Conservation (phyloP, 2,329 filamentous ascomycete genomes). For the Aplosporella prunicola region DNA sequence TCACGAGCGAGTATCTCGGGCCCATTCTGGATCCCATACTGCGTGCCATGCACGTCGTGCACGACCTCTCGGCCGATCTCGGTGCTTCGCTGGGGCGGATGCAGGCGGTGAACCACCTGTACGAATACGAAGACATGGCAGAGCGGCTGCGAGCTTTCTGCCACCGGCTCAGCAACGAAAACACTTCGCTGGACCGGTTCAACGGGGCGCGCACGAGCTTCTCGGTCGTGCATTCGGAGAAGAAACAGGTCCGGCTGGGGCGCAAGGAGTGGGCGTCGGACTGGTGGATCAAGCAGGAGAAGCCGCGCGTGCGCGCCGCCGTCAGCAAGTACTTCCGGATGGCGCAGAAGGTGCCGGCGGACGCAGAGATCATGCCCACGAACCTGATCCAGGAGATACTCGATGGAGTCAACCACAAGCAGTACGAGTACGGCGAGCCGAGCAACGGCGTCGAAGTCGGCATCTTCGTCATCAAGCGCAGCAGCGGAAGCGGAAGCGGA, state of each 20-base stretch:
- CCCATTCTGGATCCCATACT: constrained; percentile 53
- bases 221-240: constrained; percentile 42
- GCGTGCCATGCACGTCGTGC: constrained; percentile 48
- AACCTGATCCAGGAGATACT: constrained; percentile 51
- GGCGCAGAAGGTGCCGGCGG: constrained; percentile 31
- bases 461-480: constrained; percentile 38
- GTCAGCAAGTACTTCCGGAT: constrained; percentile 37
- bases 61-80: constrained; percentile 49
- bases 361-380: constrained; percentile 41
- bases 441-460: constrained; percentile 38
- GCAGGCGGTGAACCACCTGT: constrained; percentile 43
- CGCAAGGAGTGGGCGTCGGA: constrained; percentile 48
- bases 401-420: constrained; percentile 46
- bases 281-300: constrained; percentile 58
- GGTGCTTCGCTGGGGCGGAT: constrained; percentile 46
- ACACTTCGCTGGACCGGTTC: constrained; percentile 22
- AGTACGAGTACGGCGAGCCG: constrained; percentile 38
- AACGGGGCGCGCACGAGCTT: constrained; percentile 25
- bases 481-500: no score
- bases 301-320: constrained; percentile 46
- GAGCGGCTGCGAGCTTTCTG: constrained; percentile 23
- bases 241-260: constrained; percentile 41
- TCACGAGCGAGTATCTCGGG: constrained; percentile 50
- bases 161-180: constrained; percentile 18
- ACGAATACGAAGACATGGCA: constrained; percentile 44